A percentile compares a stretch with the other conserved stretches of the same genome.
These are phyloP conservation scores for Elaeis oleifera DNA, from an alignment of 202 grass and related monocot species.

Conservation along the genomic window DNA sequence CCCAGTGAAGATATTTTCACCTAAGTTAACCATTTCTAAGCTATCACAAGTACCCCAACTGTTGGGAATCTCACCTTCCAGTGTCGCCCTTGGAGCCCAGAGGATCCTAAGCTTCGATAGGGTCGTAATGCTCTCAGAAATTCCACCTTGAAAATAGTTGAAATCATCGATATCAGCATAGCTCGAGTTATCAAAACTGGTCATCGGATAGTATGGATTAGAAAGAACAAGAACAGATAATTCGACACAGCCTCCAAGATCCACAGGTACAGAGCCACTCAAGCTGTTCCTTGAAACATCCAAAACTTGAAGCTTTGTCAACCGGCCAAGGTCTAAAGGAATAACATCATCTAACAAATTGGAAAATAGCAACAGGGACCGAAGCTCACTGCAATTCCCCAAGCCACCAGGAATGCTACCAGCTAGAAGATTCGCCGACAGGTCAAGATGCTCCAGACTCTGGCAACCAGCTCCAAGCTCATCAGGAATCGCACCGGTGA, in stretches of 20 bases:
- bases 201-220: slow-evolving; percentile 7
- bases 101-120: slow-evolving; percentile 9
- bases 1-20: slow-evolving; percentile 5
- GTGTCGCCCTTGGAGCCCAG: slow-evolving; percentile 11
- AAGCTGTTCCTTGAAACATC: slow-evolving; percentile 10
- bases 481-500: slow-evolving; percentile 74
- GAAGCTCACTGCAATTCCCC: slow-evolving; percentile 8
- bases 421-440: slow-evolving; percentile 68
- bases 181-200: background rate
- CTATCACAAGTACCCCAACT: slow-evolving; percentile 13
- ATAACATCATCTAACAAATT: slow-evolving; percentile 13
- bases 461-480: slow-evolving; percentile 54
- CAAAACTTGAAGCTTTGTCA: slow-evolving; percentile 10
- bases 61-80: slow-evolving; percentile 2
- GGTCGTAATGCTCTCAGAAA: slow-evolving; percentile 6
- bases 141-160: slow-evolving; percentile 9
- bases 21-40: slow-evolving; percentile 9
- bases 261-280: slow-evolving; percentile 3
- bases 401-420: slow-evolving; percentile 40
- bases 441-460: slow-evolving; percentile 52
- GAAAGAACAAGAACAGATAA: slow-evolving; percentile 15
- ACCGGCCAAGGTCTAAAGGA: slow-evolving; percentile 1
- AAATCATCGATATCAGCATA: slow-evolving; percentile 10
- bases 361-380: background rate
- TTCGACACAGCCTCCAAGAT: slow-evolving; percentile 10